Conservation (phyloP, 208 protist species). For the Trypanosoma avium region DNA sequence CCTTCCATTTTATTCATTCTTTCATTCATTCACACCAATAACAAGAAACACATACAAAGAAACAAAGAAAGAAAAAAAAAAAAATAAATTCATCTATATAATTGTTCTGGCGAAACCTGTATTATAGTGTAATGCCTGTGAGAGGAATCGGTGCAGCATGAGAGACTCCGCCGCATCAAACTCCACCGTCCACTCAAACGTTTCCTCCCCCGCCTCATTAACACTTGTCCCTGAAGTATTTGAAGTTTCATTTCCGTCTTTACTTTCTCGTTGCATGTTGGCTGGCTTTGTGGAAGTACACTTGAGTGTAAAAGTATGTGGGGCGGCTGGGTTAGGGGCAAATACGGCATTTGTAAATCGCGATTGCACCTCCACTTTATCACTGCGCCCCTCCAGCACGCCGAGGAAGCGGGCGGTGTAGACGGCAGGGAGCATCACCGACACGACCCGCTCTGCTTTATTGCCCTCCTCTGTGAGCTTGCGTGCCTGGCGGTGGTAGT, state of each 20-base stretch:
- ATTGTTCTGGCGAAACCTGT: constrained; percentile 54
- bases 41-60: background rate
- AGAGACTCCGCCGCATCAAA: constrained; percentile 78
- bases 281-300: constrained; percentile 62
- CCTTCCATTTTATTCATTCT: constrained; percentile 1
- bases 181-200: constrained; percentile 66
- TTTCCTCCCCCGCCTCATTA: constrained; percentile 62
- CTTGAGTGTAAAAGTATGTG: constrained; percentile 56
- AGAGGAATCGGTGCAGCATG: constrained; percentile 86
- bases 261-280: constrained; percentile 44
- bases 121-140: constrained; percentile 82
- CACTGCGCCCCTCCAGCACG: constrained; percentile 78
- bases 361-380: constrained; percentile 71
- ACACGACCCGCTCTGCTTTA: constrained; percentile 67
- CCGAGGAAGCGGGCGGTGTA: constrained; percentile 84
- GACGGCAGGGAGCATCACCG: constrained; percentile 72
- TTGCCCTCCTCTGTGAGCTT: constrained; percentile 24
- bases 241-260: constrained; percentile 34
- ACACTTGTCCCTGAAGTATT: too few species aligned
- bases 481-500: constrained; percentile 69
- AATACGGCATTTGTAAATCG: constrained; percentile 83
- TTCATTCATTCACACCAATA: background rate
- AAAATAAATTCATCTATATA: constrained; percentile 8
- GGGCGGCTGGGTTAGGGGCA: constrained; percentile 33
- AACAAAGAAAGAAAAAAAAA: background rate